Conservation (phyloP, 345 rosid genomes). For the Hirschfeldia incana region DNA sequence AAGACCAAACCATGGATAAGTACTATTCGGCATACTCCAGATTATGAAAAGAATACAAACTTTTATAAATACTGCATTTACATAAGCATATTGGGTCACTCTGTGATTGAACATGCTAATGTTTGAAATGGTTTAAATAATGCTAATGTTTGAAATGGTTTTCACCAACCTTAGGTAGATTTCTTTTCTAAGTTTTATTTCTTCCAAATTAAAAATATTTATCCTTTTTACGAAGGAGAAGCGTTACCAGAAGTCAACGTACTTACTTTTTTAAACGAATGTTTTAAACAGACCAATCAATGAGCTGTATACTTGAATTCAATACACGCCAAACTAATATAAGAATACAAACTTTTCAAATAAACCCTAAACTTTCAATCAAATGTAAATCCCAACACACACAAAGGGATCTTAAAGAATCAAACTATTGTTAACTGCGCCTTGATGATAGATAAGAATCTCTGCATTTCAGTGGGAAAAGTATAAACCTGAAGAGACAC, state of each 20-base stretch:
- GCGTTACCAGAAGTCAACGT: slow-evolving; percentile 7
- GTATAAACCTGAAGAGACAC: slow-evolving; percentile 12
- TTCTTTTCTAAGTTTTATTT: no score
- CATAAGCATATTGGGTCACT: no score
- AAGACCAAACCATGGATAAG: neutral
- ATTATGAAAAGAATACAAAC: no score
- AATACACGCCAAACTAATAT: neutral
- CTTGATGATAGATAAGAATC: neutral
- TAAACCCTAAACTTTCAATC: slow-evolving; percentile 16
- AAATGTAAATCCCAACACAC: slow-evolving; percentile 33
- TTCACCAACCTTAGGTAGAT: no score
- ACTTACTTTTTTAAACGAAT: neutral
- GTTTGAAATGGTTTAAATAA: no score
- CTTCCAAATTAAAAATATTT: no score
- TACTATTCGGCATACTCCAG: no score
- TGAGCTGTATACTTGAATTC: neutral
- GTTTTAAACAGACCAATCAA: slow-evolving; percentile 7
- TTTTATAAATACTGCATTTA: no score
- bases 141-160: no score
- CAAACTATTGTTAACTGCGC: slow-evolving; percentile 18
- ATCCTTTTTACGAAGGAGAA: neutral
- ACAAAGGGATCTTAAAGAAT: slow-evolving; percentile 31
- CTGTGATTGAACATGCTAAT: no score
- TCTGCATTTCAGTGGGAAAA: slow-evolving; percentile 16
- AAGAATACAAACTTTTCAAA: slow-evolving; percentile 20